Percentiles rank a stretch among this genome's conserved stretches.
These are phyloP conservation scores for Leishmania guyanensis DNA, from an alignment of 208 protist species.

Conservation along the genomic window DNA sequence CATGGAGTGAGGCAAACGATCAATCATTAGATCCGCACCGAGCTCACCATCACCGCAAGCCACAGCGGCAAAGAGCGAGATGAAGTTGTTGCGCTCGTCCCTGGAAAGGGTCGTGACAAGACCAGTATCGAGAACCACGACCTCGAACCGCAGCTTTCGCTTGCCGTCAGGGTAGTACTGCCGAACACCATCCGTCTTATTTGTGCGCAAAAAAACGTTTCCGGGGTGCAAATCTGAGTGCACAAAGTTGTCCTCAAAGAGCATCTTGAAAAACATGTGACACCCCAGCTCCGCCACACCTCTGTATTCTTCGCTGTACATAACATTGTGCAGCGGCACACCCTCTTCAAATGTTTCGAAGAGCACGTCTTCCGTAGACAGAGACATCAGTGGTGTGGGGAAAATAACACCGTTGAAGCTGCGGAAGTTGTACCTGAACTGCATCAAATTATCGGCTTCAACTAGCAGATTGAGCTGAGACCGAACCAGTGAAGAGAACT, in stretches of 20 bases:
- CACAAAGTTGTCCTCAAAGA: constrained; percentile 95
- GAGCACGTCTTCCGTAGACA: constrained; percentile 67
- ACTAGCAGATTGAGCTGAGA: constrained; percentile 86
- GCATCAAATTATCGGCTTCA: constrained; percentile 86
- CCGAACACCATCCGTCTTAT: constrained; percentile 30
- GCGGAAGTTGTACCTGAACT: constrained; percentile 88
- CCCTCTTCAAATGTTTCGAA: constrained; percentile 92
- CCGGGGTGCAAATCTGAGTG: constrained; percentile 95
- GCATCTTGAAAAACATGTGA: constrained; percentile 95
- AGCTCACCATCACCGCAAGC: constrained; percentile 84
- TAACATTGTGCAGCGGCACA: constrained; percentile 62
- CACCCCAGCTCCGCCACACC: constrained; percentile 83
- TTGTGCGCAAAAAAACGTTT: constrained; percentile 83
- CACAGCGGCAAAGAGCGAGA: constrained; percentile 91
- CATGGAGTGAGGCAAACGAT: constrained; percentile 59
- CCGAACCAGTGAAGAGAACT: constrained; percentile 83
- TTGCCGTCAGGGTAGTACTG: constrained; percentile 74
- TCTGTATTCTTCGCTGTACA: constrained; percentile 44
- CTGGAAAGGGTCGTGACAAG: constrained; percentile 87
- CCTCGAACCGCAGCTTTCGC: constrained; percentile 50
- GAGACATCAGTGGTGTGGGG: constrained; percentile 69
- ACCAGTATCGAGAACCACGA: constrained; percentile 91
- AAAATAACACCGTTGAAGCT: constrained; percentile 77
- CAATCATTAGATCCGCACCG: constrained; percentile 91
- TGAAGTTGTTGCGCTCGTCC: constrained; percentile 91